A percentile compares a stretch with the other conserved stretches of the same genome.
Evolutionary conservation across 1,139 yeast species (phyloP).

Genomic region (Nadsonia commutata): DNA sequence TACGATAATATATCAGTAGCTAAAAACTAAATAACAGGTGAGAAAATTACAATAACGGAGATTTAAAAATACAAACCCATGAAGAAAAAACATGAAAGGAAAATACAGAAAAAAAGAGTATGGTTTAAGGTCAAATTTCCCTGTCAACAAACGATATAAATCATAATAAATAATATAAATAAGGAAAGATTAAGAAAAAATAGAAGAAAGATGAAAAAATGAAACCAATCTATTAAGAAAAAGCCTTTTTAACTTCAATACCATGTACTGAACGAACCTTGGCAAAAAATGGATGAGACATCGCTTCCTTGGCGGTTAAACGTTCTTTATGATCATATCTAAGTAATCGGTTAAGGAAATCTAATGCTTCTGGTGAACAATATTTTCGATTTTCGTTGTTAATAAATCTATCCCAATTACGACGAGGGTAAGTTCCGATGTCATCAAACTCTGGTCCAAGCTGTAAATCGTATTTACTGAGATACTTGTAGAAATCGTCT

Average conservation of each 20-base stretch:
- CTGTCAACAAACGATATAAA: not conserved
- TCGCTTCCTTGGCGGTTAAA: slow-evolving; percentile 81
- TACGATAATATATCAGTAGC: not conserved
- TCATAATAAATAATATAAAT: not conserved
- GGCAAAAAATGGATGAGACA: slow-evolving; percentile 60
- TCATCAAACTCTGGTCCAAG: slow-evolving; percentile 74
- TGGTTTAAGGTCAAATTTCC: not conserved
- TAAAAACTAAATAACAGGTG: not conserved
- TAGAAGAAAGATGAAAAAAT: not conserved
- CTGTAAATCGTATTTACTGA: slow-evolving; percentile 54
- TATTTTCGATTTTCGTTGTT: slow-evolving; percentile 56
- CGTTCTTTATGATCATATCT: slow-evolving; percentile 82
- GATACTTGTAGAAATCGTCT: slow-evolving; percentile 55
- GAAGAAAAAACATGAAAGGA: not conserved
- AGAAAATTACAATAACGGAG: not conserved
- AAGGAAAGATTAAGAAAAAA: not conserved
- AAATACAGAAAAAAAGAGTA: not conserved
- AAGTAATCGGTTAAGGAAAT: slow-evolving; percentile 61
- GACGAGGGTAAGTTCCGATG: slow-evolving; percentile 52
- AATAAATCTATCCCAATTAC: slow-evolving; percentile 71
- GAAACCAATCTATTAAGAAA: slow-evolving; percentile 1
- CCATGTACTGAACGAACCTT: slow-evolving; percentile 13
- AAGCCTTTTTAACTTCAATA: not conserved
- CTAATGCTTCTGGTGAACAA: slow-evolving; percentile 54
- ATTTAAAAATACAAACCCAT: not conserved